These are phyloP conservation scores for Phlebiopsis flavidoalba DNA, from an alignment of 768 basidiomycete species.

Conservation along the genomic window DNA sequence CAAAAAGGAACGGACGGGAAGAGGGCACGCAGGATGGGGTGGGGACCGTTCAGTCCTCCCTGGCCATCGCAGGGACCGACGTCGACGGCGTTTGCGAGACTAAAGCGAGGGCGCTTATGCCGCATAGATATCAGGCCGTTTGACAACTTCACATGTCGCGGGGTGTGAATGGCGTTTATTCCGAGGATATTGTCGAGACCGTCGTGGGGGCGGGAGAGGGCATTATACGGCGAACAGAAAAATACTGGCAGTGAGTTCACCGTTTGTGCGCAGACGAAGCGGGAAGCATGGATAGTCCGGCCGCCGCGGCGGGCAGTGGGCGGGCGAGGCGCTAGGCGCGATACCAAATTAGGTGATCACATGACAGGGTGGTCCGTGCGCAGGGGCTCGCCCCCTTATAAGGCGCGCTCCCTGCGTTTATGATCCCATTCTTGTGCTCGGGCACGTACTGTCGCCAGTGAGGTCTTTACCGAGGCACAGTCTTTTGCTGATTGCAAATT, in stretches of 20 bases:
- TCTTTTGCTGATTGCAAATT: constrained; percentile 97
- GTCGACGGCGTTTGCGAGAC: constrained; percentile 13
- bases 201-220: background rate
- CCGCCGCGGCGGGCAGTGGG: background rate
- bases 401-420: constrained; percentile 15
- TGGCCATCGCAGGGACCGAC: constrained; percentile 8
- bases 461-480: constrained; percentile 94
- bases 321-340: background rate
- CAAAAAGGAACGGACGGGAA: background rate
- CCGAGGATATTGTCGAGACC: background rate
- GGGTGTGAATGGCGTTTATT: background rate
- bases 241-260: background rate
- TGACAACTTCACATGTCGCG: background rate
- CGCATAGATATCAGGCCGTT: background rate
- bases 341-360: constrained; percentile 15
- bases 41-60: constrained; percentile 1
- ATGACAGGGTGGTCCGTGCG: constrained; percentile 47
- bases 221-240: background rate
- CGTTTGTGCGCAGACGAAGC: background rate
- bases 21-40: background rate
- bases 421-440: constrained; percentile 74
- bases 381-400: constrained; percentile 31
- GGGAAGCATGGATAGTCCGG: background rate
- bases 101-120: constrained; percentile 8
- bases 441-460: constrained; percentile 94